phyloP scores from a whole-genome alignment of 2,329 filamentous ascomycete species.

The Escovopsis sp. region DNA sequence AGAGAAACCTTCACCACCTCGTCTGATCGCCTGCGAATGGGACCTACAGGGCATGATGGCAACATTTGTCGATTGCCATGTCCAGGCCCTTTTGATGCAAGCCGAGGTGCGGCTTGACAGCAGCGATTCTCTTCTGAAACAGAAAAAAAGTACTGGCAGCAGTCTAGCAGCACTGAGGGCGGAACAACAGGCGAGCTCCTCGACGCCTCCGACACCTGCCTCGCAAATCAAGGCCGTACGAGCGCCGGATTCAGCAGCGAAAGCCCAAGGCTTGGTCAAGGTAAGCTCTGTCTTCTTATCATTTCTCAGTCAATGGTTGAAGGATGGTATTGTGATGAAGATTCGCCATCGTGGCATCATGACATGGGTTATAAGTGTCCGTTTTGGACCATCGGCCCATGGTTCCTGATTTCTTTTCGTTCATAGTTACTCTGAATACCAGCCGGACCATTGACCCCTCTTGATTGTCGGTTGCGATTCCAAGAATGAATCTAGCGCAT shows the following conservation, averaged over 20 bases:
- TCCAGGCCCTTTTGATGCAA: slow-evolving; percentile 8
- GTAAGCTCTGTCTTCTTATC: slow-evolving; percentile 11
- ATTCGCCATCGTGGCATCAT: slow-evolving; percentile 21
- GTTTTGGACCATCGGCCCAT: slow-evolving; percentile 38
- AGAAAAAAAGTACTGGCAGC: no score
- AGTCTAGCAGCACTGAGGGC: no score
- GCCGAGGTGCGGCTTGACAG: slow-evolving; percentile 7
- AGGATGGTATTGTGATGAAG: slow-evolving; percentile 23
- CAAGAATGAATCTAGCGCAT: neutral
- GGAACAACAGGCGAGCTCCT: no score
- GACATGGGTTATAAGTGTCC: slow-evolving; percentile 25
- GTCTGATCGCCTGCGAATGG: neutral
- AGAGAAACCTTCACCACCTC: neutral
- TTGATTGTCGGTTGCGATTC: neutral
- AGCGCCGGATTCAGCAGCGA: slow-evolving; percentile 2
- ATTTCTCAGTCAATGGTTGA: neutral
- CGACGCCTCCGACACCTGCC: no score
- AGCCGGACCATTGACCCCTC: neutral
- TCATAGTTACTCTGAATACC: slow-evolving; percentile 62
- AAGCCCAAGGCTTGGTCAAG: slow-evolving; percentile 10
- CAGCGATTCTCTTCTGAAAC: neutral
- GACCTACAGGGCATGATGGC: slow-evolving; percentile 3
- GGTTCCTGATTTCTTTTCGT: slow-evolving; percentile 40
- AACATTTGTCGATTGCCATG: slow-evolving; percentile 4
- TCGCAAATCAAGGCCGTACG: slow-evolving; percentile 4